Evolutionary conservation across 1,284 basidiomycete species (phyloP).

Genomic region (Ustilago curta): DNA sequence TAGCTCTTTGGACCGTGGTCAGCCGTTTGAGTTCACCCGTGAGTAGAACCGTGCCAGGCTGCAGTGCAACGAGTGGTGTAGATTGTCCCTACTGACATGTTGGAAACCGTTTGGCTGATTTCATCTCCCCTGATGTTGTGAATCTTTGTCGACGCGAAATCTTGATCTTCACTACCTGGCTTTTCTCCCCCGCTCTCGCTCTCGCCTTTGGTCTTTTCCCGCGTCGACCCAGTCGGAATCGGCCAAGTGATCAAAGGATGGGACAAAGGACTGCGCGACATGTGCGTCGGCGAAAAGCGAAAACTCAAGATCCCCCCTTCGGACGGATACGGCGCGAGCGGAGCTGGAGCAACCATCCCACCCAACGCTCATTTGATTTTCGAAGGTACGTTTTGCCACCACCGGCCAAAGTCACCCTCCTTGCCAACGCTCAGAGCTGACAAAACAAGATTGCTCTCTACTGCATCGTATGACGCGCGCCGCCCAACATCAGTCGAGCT

Average conservation of each 20-base stretch:
- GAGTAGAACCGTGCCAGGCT: slow-evolving; percentile 6
- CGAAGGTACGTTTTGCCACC: slow-evolving; percentile 72
- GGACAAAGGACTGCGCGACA: slow-evolving; percentile 74
- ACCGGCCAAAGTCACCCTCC: neutral
- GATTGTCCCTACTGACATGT: neutral
- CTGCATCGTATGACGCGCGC: no score
- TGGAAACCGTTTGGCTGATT: no score
- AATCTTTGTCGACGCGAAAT: no score
- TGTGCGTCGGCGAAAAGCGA: slow-evolving; percentile 91
- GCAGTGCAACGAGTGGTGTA: no score
- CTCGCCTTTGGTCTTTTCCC: neutral
- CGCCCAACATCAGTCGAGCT: slow-evolving; percentile 47
- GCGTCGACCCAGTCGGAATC: slow-evolving; percentile 74
- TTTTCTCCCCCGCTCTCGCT: no score
- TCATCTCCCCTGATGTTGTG: no score
- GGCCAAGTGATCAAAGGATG: slow-evolving; percentile 82
- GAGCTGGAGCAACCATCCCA: slow-evolving; percentile 83
- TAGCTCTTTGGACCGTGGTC: slow-evolving; percentile 76
- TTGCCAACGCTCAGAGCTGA: neutral
- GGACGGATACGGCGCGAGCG: slow-evolving; percentile 76
- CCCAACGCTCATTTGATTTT: slow-evolving; percentile 86
- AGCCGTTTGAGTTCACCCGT: slow-evolving; percentile 73
- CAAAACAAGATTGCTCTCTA: neutral
- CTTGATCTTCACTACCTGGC: no score
- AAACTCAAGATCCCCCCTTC: slow-evolving; percentile 73